Percentiles rank a stretch among this genome's conserved stretches.
Evolutionary conservation across 78 protist genomes (phyloP).

Genomic region (Bigelowiella natans): DNA sequence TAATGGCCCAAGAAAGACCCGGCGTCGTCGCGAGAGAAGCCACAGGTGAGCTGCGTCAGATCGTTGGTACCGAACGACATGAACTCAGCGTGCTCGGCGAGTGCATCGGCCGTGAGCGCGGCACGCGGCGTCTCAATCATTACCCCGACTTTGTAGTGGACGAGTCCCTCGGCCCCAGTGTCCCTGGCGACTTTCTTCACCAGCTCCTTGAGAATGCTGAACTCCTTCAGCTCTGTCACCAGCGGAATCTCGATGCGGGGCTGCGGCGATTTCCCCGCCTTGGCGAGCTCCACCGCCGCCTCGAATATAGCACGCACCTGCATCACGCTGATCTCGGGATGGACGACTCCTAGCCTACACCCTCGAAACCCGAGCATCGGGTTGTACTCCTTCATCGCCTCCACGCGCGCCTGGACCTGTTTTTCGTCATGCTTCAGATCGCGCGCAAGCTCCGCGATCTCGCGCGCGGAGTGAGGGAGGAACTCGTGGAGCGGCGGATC

Average conservation of each 20-base stretch:
- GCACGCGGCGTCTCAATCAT: conserved; percentile 9
- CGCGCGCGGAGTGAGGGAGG: conserved; percentile 47
- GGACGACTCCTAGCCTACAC: conserved; percentile 48
- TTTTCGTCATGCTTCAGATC: conserved; percentile 58
- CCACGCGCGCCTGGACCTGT: not conserved
- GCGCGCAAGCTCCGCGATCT: conserved; percentile 62
- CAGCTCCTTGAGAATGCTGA: not conserved
- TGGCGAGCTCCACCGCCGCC: conserved; percentile 39
- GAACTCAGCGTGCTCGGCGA: not conserved
- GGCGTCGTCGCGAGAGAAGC: conserved; percentile 66
- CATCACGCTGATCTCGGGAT: conserved; percentile 57
- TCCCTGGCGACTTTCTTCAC: not conserved
- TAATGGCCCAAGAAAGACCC: conserved; percentile 47
- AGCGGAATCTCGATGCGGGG: not conserved
- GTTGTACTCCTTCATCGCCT: conserved; percentile 43
- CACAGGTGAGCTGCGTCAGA: conserved; percentile 62
- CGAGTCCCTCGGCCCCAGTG: too few species aligned
- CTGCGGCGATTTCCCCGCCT: conserved; percentile 44
- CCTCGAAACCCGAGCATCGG: conserved; percentile 78
- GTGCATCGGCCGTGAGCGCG: not conserved
- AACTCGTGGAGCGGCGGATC: conserved; percentile 79
- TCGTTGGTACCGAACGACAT: conserved; percentile 56
- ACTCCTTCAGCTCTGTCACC: not conserved
- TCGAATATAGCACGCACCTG: conserved; percentile 56
- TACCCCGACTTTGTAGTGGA: not conserved